A percentile compares a stretch with the other conserved stretches of the same genome.
Conservation (phyloP, 2,329 filamentous ascomycete genomes). For the Emergomyces pasteurianus region DNA sequence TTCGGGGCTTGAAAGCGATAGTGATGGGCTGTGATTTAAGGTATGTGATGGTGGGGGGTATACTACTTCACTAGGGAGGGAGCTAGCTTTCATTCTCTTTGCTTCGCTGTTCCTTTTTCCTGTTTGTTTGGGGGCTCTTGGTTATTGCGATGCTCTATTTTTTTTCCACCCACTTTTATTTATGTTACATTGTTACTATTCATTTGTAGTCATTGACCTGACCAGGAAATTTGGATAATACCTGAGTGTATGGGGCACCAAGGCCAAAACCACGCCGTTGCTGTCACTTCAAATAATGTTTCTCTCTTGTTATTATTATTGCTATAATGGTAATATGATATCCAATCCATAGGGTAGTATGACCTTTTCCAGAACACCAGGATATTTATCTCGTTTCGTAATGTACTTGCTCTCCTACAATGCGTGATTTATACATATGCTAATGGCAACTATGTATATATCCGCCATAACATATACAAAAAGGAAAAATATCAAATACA, state of each 20-base stretch:
- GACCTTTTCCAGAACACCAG: not conserved
- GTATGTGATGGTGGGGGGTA: constrained; percentile 5
- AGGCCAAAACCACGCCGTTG: not conserved
- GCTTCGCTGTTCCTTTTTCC: not conserved
- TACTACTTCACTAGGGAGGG: constrained; percentile 2
- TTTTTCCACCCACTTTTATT: not conserved
- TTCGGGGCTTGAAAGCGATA: constrained; percentile 24
- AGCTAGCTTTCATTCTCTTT: not conserved
- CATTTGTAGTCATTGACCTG: not conserved
- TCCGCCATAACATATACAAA: not conserved
- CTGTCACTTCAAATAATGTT: not conserved
- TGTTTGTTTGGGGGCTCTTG: not conserved
- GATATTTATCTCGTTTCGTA: not conserved
- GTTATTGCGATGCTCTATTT: not conserved
- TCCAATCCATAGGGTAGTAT: not conserved
- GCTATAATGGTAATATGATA: not conserved
- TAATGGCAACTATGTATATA: not conserved
- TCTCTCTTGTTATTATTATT: not conserved
- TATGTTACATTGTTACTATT: not conserved
- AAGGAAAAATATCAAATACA: not conserved
- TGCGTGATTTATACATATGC: too few relatives aligned
- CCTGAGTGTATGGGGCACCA: not conserved
- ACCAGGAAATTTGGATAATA: not conserved
- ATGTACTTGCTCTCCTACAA: too few relatives aligned
- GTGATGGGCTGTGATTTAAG: constrained; percentile 4